phyloP scores from a whole-genome alignment of 2,329 filamentous ascomycete genomes.

The Calycina herbarum region DNA sequence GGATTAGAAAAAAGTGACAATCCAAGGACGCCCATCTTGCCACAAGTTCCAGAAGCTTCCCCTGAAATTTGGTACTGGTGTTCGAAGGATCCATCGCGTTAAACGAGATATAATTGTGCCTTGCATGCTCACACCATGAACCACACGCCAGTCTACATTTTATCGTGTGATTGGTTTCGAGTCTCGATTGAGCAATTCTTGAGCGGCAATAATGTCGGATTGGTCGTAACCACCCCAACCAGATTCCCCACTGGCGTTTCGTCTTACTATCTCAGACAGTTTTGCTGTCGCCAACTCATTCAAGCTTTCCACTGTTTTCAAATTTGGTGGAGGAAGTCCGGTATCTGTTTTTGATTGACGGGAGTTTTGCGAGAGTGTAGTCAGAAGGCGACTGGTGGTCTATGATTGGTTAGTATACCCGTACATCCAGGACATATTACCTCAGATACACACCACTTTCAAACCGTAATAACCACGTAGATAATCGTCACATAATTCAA shows the following conservation, averaged over 20 bases:
- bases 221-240: conserved; percentile 73
- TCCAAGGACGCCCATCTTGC: conserved; percentile 8
- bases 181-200: conserved; percentile 46
- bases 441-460: conserved; percentile 61
- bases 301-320: conserved; percentile 63
- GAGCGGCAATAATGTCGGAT: conserved; percentile 70
- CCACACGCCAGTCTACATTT: conserved; percentile 15
- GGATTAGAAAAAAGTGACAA: conserved; percentile 9
- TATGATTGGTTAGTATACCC: conserved; percentile 31
- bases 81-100: conserved; percentile 20
- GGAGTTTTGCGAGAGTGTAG: conserved; percentile 39
- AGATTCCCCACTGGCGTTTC: conserved; percentile 57
- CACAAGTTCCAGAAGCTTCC: conserved; percentile 11
- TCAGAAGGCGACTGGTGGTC: conserved; percentile 44
- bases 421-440: conserved; percentile 4
- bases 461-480: conserved; percentile 90
- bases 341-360: conserved; percentile 49
- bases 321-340: conserved; percentile 52
- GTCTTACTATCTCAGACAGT: conserved; percentile 73
- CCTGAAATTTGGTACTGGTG: conserved; percentile 12
- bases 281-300: conserved; percentile 73
- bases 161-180: conserved; percentile 33
- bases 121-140: conserved; percentile 20
- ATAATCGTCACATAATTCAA: conserved; percentile 93
- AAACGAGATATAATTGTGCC: conserved; percentile 25